Evolutionary conservation across 1,284 basidiomycete genomes (phyloP).

Genomic region (Amylostereum areolatum): DNA sequence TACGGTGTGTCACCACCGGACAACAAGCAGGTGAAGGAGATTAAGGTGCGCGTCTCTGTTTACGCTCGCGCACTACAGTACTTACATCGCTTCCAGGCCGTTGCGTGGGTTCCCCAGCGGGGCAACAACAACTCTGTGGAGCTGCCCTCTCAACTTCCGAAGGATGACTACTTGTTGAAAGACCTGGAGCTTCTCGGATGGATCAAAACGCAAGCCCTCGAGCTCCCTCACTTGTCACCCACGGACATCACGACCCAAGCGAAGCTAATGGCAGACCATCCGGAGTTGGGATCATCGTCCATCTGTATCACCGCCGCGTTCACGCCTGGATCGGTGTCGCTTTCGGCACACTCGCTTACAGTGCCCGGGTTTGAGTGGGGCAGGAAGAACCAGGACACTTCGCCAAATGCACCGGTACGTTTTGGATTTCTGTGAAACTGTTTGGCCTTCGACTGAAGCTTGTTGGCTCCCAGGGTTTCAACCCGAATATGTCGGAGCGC

Average conservation of each 20-base stretch:
- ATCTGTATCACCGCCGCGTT: slow-evolving; percentile 95
- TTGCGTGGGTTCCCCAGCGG: slow-evolving; percentile 94
- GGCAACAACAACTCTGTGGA: slow-evolving; percentile 94
- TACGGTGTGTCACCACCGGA: slow-evolving; percentile 93
- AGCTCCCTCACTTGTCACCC: slow-evolving; percentile 89
- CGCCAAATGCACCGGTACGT: slow-evolving; percentile 70
- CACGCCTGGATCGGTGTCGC: slow-evolving; percentile 94
- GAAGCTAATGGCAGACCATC: slow-evolving; percentile 93
- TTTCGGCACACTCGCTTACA: slow-evolving; percentile 88
- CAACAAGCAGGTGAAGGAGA: slow-evolving; percentile 98
- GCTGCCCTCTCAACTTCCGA: slow-evolving; percentile 80
- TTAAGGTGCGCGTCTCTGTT: slow-evolving; percentile 53
- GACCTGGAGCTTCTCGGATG: slow-evolving; percentile 96
- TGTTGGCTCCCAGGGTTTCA: slow-evolving; percentile 63
- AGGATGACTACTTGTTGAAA: slow-evolving; percentile 92
- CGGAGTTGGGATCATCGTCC: slow-evolving; percentile 90
- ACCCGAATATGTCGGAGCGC: slow-evolving; percentile 95
- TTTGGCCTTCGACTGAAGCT: background rate
- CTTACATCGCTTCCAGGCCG: slow-evolving; percentile 40
- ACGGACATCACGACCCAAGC: slow-evolving; percentile 95
- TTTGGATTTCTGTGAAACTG: background rate
- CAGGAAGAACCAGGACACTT: slow-evolving; percentile 84
- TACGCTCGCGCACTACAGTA: slow-evolving; percentile 1
- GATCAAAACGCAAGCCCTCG: slow-evolving; percentile 95
- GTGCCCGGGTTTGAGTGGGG: slow-evolving; percentile 98